Conservation (phyloP, 225 moss, liverwort and hornwort genomes). For the Bryoerythrophyllum caledonicum region DNA sequence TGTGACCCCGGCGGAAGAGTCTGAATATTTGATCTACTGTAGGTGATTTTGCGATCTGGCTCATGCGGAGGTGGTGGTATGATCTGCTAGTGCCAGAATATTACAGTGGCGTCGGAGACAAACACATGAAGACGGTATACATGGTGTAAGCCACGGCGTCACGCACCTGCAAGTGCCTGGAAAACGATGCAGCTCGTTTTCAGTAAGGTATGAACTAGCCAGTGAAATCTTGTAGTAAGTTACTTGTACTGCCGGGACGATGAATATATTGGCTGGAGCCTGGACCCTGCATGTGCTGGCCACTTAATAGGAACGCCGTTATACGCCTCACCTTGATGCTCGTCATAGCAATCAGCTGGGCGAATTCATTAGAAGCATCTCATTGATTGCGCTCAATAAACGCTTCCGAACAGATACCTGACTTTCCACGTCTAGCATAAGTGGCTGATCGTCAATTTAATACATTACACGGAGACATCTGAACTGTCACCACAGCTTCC, state of each 20-base stretch:
- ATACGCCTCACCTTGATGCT: not conserved
- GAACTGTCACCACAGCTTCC: constrained; percentile 12
- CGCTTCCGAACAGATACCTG: constrained; percentile 15
- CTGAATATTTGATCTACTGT: not conserved
- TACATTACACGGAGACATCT: constrained; percentile 23
- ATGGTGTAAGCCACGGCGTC: not conserved
- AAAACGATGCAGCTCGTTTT: not conserved
- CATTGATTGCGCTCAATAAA: constrained; percentile 32
- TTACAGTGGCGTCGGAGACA: constrained; percentile 15
- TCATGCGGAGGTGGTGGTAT: not conserved
- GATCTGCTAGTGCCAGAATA: constrained; percentile 16
- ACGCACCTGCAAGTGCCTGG: constrained; percentile 8
- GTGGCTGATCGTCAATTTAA: constrained; percentile 13
- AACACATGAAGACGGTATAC: not conserved
- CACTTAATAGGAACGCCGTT: constrained; percentile 32
- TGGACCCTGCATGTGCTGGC: constrained; percentile 22
- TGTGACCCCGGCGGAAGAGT: not conserved
- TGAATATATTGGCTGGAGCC: too few relatives aligned
- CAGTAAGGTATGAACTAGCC: not conserved
- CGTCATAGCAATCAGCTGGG: not conserved
- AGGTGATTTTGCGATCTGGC: constrained; percentile 2
- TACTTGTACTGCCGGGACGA: too few relatives aligned
- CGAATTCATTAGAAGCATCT: constrained; percentile 12
- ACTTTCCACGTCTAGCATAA: constrained; percentile 41
- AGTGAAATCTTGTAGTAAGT: too few relatives aligned